Evolutionary conservation across 805 yeast species (phyloP).

Genomic region (Ogataea polymorpha): DNA sequence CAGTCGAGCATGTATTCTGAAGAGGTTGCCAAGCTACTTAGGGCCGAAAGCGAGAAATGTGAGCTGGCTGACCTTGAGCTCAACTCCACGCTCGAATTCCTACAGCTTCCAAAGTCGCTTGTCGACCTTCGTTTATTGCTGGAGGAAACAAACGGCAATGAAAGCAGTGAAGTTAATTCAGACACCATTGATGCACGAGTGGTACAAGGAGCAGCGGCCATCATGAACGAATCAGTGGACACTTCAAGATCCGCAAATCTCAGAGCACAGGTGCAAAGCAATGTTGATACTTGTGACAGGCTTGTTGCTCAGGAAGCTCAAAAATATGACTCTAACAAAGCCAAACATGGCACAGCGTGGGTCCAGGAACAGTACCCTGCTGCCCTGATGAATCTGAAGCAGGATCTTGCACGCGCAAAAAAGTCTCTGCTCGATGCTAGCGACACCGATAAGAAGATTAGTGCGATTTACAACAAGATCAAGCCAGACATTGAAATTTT

Average conservation of each 20-base stretch:
- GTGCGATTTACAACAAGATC: slow-evolving; percentile 43
- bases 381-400: slow-evolving; percentile 15
- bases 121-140: slow-evolving; percentile 45
- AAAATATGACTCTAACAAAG: slow-evolving; percentile 33
- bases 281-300: slow-evolving; percentile 36
- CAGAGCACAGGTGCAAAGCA: slow-evolving; percentile 37
- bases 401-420: slow-evolving; percentile 44
- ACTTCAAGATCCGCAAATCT: slow-evolving; percentile 29
- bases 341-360: slow-evolving; percentile 38
- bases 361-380: slow-evolving; percentile 23
- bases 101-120: slow-evolving; percentile 69
- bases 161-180: slow-evolving; percentile 21
- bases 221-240: slow-evolving; percentile 27
- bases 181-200: slow-evolving; percentile 39
- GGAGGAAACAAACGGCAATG: slow-evolving; percentile 9
- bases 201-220: slow-evolving; percentile 37
- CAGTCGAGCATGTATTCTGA: slow-evolving; percentile 85
- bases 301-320: slow-evolving; percentile 34
- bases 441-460: slow-evolving; percentile 53
- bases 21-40: slow-evolving; percentile 72
- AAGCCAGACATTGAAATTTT: slow-evolving; percentile 43
- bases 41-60: slow-evolving; percentile 69
- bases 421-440: slow-evolving; percentile 61
- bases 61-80: slow-evolving; percentile 80
- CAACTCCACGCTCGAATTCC: slow-evolving; percentile 72